phyloP scores from a whole-genome alignment of 306 rosid species.

The Acacia acuminata region DNA sequence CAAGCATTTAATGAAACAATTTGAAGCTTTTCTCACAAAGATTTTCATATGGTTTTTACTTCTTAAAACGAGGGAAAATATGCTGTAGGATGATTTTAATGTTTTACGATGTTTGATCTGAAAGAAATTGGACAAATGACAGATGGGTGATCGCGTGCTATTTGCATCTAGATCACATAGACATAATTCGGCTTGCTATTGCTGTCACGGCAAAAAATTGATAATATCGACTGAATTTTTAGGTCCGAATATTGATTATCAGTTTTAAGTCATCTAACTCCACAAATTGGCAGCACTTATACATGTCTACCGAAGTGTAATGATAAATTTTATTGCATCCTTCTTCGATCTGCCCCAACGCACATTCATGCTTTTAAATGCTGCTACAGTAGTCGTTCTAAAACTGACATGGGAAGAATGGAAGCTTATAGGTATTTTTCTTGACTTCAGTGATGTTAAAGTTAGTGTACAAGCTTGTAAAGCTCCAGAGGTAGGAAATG shows the following conservation, averaged over 20 bases:
- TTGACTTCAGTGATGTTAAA: conserved; percentile 53
- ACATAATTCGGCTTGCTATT: background rate
- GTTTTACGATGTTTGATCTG: conserved; percentile 6
- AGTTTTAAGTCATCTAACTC: background rate
- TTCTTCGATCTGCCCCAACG: conserved; percentile 5
- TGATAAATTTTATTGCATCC: background rate
- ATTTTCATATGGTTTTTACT: conserved; percentile 1
- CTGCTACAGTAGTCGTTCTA: conserved; percentile 15
- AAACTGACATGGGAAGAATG: conserved; percentile 8
- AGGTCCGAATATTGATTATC: background rate
- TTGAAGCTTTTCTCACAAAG: conserved; percentile 4
- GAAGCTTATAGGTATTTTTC: conserved; percentile 29
- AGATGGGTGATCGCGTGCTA: background rate
- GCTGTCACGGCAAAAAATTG: background rate
- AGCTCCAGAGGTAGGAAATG: conserved; percentile 52
- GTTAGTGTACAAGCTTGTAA: conserved; percentile 35
- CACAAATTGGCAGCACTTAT: background rate
- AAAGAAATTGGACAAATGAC: background rate
- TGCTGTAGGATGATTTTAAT: background rate
- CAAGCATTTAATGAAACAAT: conserved; percentile 5
- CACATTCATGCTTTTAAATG: background rate
- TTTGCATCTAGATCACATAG: background rate
- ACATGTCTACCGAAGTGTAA: background rate
- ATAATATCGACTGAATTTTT: background rate
- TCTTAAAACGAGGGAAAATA: background rate